Evolutionary conservation across 2,329 filamentous ascomycete genomes (phyloP).

Genomic region (Apiospora koreana): DNA sequence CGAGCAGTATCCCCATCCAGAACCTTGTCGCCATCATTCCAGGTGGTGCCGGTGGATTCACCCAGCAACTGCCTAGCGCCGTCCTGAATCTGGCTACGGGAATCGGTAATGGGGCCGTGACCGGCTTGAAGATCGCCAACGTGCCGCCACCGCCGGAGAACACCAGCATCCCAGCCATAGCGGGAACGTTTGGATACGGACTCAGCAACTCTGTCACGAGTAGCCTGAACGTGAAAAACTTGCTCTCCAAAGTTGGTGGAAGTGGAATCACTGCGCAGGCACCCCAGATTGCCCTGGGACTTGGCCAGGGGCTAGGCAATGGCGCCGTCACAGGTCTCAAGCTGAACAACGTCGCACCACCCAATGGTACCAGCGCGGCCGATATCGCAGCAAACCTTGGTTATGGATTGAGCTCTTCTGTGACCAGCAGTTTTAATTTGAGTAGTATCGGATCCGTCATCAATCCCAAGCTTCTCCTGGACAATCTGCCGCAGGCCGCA

Average conservation of each 20-base stretch:
- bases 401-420: slow-evolving; percentile 23
- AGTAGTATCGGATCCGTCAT: slow-evolving; percentile 7
- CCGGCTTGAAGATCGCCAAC: slow-evolving; percentile 20
- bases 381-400: slow-evolving; percentile 22
- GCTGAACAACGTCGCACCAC: slow-evolving; percentile 14
- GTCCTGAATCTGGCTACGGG: neutral
- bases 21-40: slow-evolving; percentile 12
- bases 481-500: slow-evolving; percentile 24
- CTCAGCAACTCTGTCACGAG: slow-evolving; percentile 22
- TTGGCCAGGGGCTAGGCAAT: slow-evolving; percentile 12
- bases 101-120: slow-evolving; percentile 19
- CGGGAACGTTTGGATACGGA: slow-evolving; percentile 24
- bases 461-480: slow-evolving; percentile 14
- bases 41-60: slow-evolving; percentile 8
- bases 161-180: slow-evolving; percentile 20
- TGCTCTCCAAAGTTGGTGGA: neutral
- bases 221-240: slow-evolving; percentile 17
- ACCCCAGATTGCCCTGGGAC: neutral
- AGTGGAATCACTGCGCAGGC: neutral
- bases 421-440: slow-evolving; percentile 21
- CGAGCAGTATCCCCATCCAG: slow-evolving; percentile 16
- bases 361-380: slow-evolving; percentile 16
- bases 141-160: slow-evolving; percentile 13
- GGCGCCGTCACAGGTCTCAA: slow-evolving; percentile 23
- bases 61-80: slow-evolving; percentile 18